Evolutionary conservation across 2,329 filamentous ascomycete genomes (phyloP), one percentile per base, ranked within the genome.

Genomic region (Gyromitra esculenta): DNA sequence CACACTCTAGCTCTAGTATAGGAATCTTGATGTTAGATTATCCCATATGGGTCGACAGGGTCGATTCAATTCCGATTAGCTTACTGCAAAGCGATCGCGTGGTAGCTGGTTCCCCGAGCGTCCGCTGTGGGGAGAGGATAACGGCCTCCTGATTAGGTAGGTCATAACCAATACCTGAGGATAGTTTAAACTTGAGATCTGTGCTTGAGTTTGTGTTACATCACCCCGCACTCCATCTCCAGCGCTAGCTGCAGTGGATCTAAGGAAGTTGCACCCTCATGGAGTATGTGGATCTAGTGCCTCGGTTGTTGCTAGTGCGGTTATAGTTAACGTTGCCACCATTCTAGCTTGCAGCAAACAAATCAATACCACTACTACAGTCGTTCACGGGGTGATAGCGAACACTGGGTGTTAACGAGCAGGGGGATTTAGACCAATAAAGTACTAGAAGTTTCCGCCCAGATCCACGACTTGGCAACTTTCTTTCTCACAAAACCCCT

Each of bases 301-400:
- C 25, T 64, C 60, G 43, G 60, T 64, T 63, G 41, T 31, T 64
- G 25, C 21, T 18, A 35, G 60, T 21, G 21, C 43, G 21, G 21
- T 31, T 48, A 64, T 63, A 5, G 2, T 4, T 31, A 3, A 31
- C 25, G 25, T 31, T 31, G 25, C 25, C 25, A 31, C 25, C 25
- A 31, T 31, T 1, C 25, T 3, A 31, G 25, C 43, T 45, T 3
- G 43, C 43, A 45, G 43, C 15, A 11, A 45, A 31, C 15, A 56
- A 13, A 31, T 31, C 21, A 56, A 35, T 52, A 11, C 50, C 50
- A 18, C 18, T 6, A 8, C 50, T n/a, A 11, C n/a, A n/a, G n/a
- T n/a, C n/a, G n/a, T n/a, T n/a, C n/a, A n/a, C n/a, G n/a, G n/a
- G n/a, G n/a, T n/a, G n/a, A n/a, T n/a, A n/a, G n/a, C n/a, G n/a